These are phyloP conservation scores for Metarhizium brunneum DNA, from an alignment of 2,329 filamentous ascomycete genomes.

Conservation along the genomic window DNA sequence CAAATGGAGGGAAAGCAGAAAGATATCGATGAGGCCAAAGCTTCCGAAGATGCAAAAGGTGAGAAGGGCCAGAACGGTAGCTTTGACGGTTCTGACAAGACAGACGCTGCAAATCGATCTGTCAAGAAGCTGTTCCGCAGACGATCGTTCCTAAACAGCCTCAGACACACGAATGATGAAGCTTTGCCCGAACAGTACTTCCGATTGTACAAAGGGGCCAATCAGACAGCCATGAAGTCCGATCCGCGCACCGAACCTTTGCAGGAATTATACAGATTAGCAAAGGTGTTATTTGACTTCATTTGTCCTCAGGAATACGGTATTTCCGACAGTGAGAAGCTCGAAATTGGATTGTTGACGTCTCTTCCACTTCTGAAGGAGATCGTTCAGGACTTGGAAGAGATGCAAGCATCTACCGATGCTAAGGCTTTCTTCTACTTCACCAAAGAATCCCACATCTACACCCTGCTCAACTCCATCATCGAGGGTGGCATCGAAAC, in stretches of 20 bases:
- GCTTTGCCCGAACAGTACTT: constrained; percentile 69
- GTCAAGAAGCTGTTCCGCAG: constrained; percentile 46
- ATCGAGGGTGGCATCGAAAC: constrained; percentile 93
- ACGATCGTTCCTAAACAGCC: constrained; percentile 48
- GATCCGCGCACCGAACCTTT: constrained; percentile 82
- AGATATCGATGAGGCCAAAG: constrained; percentile 30
- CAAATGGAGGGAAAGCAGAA: constrained; percentile 32
- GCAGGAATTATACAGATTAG: constrained; percentile 84
- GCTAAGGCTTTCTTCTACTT: constrained; percentile 98
- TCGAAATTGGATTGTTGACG: constrained; percentile 95
- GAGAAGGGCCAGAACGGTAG: constrained; percentile 19
- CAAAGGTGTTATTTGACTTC: constrained; percentile 95
- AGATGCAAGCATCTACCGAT: constrained; percentile 89
- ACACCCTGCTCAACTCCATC: constrained; percentile 95
- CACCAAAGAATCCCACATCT: constrained; percentile 98
- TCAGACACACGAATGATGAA: constrained; percentile 41
- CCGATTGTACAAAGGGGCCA: constrained; percentile 74
- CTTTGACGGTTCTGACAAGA: constrained; percentile 28
- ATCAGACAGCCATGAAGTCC: constrained; percentile 58
- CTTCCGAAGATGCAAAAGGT: constrained; percentile 27
- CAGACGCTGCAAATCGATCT: constrained; percentile 28
- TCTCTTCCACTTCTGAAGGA: constrained; percentile 90
- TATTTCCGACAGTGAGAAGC: constrained; percentile 88
- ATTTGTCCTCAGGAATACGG: constrained; percentile 98
- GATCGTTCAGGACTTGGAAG: constrained; percentile 92